A percentile compares a stretch with the other conserved stretches of the same genome.
Evolutionary conservation across 257 asterid species (phyloP).

Genomic region (Rhazya stricta): DNA sequence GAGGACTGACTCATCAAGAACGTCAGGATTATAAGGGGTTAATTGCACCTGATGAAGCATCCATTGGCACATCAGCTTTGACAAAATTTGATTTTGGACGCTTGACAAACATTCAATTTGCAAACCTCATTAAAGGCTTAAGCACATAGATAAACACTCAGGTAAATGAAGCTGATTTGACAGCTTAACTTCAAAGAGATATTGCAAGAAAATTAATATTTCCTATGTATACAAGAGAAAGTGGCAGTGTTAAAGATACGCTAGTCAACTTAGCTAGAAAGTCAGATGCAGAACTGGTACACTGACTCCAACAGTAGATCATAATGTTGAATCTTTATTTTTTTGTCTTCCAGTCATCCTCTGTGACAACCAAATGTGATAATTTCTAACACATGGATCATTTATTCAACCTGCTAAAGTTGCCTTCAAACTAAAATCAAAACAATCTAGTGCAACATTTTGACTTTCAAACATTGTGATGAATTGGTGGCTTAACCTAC

Average conservation of each 20-base stretch:
- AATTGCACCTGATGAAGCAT: constrained; percentile 32
- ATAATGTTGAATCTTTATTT: not conserved
- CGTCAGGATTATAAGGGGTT: constrained; percentile 49
- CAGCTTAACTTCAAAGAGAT: not conserved
- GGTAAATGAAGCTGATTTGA: not conserved
- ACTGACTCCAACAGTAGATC: not conserved
- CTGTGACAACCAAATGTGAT: not conserved
- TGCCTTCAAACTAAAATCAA: not conserved
- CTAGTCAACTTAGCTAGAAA: not conserved
- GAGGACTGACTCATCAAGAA: constrained; percentile 70
- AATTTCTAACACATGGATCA: not conserved
- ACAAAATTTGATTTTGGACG: not conserved
- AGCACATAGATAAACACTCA: not conserved
- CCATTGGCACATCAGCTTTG: not conserved
- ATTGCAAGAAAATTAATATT: not conserved
- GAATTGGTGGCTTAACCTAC: not conserved
- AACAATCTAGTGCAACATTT: not conserved
- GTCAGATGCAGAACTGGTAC: not conserved
- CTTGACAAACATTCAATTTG: not conserved
- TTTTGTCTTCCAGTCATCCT: not conserved
- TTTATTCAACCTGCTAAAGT: not conserved
- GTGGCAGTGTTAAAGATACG: too few species aligned
- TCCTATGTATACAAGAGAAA: not conserved
- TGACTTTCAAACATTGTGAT: too few species aligned
- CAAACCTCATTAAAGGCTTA: not conserved